phyloP scores from a whole-genome alignment of 768 basidiomycete genomes.

The Amanita muscaria region DNA sequence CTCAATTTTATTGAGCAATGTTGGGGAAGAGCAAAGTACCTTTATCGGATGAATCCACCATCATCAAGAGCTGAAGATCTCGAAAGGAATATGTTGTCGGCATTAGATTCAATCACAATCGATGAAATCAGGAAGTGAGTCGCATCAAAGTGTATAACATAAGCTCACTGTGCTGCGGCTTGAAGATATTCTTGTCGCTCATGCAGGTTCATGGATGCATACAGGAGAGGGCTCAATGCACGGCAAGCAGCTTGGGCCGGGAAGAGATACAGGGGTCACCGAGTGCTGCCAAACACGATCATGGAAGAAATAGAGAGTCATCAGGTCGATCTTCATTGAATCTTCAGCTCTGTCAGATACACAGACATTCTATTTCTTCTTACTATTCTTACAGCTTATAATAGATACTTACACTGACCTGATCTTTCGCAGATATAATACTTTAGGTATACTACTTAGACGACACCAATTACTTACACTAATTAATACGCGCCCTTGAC shows the following conservation, averaged over 20 bases:
- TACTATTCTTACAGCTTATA: too few relatives aligned
- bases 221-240: background rate
- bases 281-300: background rate
- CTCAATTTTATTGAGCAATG: conserved; percentile 8
- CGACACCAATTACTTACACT: too few relatives aligned
- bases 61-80: conserved; percentile 1
- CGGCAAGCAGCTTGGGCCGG: conserved; percentile 1
- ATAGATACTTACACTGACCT: too few relatives aligned
- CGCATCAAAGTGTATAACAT: background rate
- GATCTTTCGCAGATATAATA: too few relatives aligned
- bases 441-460: too few relatives aligned
- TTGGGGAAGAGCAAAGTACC: conserved; percentile 5
- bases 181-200: background rate
- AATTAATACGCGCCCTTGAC: too few relatives aligned
- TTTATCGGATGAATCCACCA: background rate
- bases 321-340: too few relatives aligned
- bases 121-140: background rate
- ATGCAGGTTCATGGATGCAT: conserved; percentile 5
- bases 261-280: conserved; percentile 2
- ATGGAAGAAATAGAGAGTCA: background rate
- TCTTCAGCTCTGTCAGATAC: too few relatives aligned
- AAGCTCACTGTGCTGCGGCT: background rate
- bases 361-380: too few relatives aligned
- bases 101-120: background rate
- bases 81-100: background rate